phyloP scores from a whole-genome alignment of 306 rosid genomes.

The Vicia villosa region DNA sequence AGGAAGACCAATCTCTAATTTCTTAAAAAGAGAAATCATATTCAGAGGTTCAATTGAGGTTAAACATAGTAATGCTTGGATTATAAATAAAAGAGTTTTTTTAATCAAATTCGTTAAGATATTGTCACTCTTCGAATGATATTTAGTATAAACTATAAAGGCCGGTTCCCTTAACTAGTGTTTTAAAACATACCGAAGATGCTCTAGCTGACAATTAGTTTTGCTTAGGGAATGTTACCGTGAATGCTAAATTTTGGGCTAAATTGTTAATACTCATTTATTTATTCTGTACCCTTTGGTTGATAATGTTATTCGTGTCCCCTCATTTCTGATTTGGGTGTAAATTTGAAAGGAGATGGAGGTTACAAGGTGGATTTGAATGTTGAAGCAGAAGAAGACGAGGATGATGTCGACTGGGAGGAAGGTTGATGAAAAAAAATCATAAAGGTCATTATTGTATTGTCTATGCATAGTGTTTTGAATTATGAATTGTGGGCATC shows the following conservation, averaged over 20 bases:
- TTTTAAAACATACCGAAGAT: too few relatives aligned
- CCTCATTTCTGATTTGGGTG: slow-evolving; percentile 14
- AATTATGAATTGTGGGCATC: too few relatives aligned
- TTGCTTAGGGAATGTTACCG: too few relatives aligned
- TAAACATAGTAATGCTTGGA: slow-evolving; percentile 8
- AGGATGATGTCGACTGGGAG: slow-evolving; percentile 87
- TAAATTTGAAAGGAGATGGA: slow-evolving; percentile 54
- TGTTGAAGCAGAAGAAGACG: slow-evolving; percentile 66
- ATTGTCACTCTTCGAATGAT: too few relatives aligned
- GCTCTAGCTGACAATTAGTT: too few relatives aligned
- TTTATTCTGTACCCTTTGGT: not conserved
- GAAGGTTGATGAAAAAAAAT: slow-evolving; percentile 58
- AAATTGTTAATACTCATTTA: not conserved
- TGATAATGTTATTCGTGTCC: slow-evolving; percentile 16
- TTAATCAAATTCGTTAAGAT: too few relatives aligned
- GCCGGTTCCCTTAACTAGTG: too few relatives aligned
- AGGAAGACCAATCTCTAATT: not conserved
- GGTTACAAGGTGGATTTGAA: slow-evolving; percentile 85
- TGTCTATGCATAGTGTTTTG: too few relatives aligned
- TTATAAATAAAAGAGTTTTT: too few relatives aligned
- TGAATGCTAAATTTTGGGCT: not conserved
- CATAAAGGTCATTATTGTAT: not conserved
- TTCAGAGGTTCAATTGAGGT: not conserved
- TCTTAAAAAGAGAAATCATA: not conserved
- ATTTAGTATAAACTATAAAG: too few relatives aligned